These are phyloP conservation scores for Phytophthora pini DNA, from an alignment of 352 stramenopile species.

Conservation along the genomic window DNA sequence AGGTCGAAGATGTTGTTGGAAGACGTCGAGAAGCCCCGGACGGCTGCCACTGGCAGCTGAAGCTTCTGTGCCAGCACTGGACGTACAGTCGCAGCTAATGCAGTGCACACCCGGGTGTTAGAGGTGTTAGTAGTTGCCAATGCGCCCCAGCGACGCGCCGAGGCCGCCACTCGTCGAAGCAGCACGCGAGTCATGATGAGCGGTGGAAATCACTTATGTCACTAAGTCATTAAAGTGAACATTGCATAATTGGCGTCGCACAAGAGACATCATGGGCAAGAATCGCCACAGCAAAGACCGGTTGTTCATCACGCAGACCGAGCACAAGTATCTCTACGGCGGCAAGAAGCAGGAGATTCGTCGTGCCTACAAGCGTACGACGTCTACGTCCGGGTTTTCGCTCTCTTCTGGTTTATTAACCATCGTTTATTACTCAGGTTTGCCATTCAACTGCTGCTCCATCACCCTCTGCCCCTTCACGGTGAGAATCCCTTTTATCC, in stretches of 20 bases:
- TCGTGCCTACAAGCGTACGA: constrained; percentile 77
- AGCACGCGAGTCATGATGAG: constrained; percentile 19
- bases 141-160: constrained; percentile 15
- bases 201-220: neutral
- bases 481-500: constrained; percentile 32
- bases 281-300: constrained; percentile 92
- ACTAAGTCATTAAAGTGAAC: constrained; percentile 25
- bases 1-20: constrained; percentile 32
- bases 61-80: neutral
- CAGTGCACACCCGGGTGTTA: constrained; percentile 1
- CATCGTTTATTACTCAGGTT: constrained; percentile 41
- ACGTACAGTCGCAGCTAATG: neutral
- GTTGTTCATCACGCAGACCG: constrained; percentile 89
- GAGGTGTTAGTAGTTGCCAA: neutral
- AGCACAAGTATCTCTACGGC: constrained; percentile 94
- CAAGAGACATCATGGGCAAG: constrained; percentile 77
- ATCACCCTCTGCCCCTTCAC: constrained; percentile 94
- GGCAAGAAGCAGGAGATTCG: constrained; percentile 91
- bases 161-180: constrained; percentile 21
- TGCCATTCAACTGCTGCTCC: constrained; percentile 99
- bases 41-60: constrained; percentile 5
- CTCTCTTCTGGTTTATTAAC: neutral
- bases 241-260: neutral
- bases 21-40: constrained; percentile 26
- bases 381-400: neutral